Percentiles rank a stretch among this genome's conserved stretches.
Conservation (phyloP, 805 yeast species). For the Wickerhamomyces strasburgensis region DNA sequence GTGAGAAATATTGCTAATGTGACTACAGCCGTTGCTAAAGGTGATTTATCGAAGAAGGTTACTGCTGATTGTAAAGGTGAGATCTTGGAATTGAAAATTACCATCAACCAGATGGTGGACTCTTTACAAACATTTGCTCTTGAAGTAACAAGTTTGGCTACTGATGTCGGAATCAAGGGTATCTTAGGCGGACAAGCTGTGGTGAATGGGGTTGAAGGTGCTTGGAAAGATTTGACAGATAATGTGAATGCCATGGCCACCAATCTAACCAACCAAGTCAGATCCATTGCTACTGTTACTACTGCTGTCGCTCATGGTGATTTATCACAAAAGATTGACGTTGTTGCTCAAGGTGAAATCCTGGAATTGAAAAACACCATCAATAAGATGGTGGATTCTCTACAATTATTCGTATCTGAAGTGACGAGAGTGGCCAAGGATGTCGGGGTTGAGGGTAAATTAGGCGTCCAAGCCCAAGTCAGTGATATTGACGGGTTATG, state of each 20-base stretch:
- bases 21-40: conserved; percentile 84
- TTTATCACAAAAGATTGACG: conserved; percentile 81
- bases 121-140: conserved; percentile 81
- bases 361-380: conserved; percentile 80
- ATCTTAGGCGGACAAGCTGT: conserved; percentile 90
- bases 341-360: conserved; percentile 88
- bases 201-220: conserved; percentile 84
- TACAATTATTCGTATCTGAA: conserved; percentile 82
- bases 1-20: conserved; percentile 87
- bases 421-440: conserved; percentile 88
- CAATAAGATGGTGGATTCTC: conserved; percentile 89
- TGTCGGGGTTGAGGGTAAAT: conserved; percentile 89
- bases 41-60: conserved; percentile 79
- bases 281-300: conserved; percentile 89
- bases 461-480: conserved; percentile 90
- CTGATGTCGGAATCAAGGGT: conserved; percentile 92
- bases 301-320: conserved; percentile 95
- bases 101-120: conserved; percentile 92
- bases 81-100: conserved; percentile 75
- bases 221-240: conserved; percentile 88
- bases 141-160: conserved; percentile 85
- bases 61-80: conserved; percentile 91
- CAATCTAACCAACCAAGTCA: conserved; percentile 82
- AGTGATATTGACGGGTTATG: conserved; percentile 87
- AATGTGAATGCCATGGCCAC: conserved; percentile 93